Conservation (phyloP, 345 rosid genomes). For the Syzygium jambos region DNA sequence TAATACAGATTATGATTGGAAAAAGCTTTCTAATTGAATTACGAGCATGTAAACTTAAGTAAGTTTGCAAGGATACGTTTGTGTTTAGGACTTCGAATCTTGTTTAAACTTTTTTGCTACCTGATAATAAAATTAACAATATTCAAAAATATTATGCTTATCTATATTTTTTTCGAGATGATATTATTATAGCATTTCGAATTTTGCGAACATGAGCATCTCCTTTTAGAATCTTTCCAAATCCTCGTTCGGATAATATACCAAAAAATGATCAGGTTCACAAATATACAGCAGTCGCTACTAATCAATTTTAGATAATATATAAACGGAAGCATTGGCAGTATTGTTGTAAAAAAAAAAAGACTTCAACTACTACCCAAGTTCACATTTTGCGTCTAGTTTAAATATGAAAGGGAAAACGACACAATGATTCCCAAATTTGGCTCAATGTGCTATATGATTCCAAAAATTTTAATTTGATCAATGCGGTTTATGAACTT, state of each 20-base stretch:
- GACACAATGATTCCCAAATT: too few species aligned
- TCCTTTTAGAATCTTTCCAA: background rate
- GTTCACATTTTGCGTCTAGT: too few species aligned
- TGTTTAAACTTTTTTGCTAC: background rate
- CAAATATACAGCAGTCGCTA: background rate
- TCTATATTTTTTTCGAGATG: background rate
- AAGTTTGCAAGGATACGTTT: background rate
- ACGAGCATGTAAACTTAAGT: background rate
- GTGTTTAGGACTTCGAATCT: rapidly evolving
- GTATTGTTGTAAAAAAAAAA: background rate
- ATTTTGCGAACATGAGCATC: background rate
- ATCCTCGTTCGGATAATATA: background rate
- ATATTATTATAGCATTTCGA: background rate
- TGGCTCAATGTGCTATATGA: too few species aligned
- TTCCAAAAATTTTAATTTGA: too few species aligned
- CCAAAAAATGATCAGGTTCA: background rate
- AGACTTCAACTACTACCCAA: background rate
- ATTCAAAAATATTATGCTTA: background rate
- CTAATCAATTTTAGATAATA: background rate
- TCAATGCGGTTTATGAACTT: too few species aligned
- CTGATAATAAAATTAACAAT: background rate
- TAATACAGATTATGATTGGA: background rate
- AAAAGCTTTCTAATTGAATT: background rate
- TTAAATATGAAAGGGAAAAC: too few species aligned
- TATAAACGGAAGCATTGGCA: background rate